Base-by-base conservation (phyloP, 441 rosid species). In the Erodium chrysanthum region DNA sequence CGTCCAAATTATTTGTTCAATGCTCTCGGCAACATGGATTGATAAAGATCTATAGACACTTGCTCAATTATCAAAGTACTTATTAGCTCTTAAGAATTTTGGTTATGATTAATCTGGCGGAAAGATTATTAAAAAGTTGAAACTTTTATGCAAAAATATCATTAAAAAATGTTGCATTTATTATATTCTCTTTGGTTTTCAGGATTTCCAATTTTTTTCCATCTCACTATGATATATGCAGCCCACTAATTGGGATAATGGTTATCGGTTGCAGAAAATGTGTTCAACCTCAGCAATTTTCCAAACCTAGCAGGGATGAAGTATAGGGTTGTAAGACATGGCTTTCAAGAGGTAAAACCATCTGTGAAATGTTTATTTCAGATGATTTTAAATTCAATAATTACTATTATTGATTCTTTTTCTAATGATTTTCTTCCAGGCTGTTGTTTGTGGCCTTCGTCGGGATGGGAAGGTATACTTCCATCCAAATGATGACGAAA, bases 1-100 rank as follows among this genome's bases (percentile, higher is more conserved):
- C 96, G 23, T 89, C 98, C 75, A 93, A 93, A 79, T 84, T 93
- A 77, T 88, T 93, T 79, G 98, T 93, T 74, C 98, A 93, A 69
- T 93, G 98, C 77, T 93, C 96, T 73, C 90, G 98, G 66, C 98
- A 93, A 74, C 82, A 84, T 65, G 90, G 95, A 60, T 91, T 93
- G 65, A 84, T 89, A 82, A 93, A 91, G 85, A 93, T 93, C 75
- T 93, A 93, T 79, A 80, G 84, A 62, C 98, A 93, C 86, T 76
- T 93, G 81, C 98, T 93, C 69, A 86, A 93, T 81, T 89, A 90
- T 81, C 86, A 71, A 83, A 93, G 98, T 90, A 90, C 42, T 37
- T 37, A 7, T 37, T 37, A 37, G 1, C 42, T 37, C 42, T 6
- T 7, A 37, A 37, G 12, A 5, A 37, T 37, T 37, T 37, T 37